Base-by-base conservation (phyloP, 148 eudicot genomes). In the Pouteria glomerata region DNA sequence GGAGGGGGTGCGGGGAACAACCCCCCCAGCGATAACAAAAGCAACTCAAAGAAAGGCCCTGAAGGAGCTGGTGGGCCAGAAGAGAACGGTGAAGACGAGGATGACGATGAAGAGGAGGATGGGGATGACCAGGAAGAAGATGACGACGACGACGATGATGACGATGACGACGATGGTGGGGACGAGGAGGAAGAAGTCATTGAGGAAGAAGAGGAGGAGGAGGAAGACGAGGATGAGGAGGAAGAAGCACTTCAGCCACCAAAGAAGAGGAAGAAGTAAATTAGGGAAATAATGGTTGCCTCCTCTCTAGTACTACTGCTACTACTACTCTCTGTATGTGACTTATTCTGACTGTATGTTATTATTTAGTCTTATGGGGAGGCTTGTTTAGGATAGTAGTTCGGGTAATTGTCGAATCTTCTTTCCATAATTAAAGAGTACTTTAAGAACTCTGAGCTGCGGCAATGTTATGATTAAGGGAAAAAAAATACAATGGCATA, bases 231-330 rank as follows among this genome's bases (percentile, higher is more conserved):
- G 1, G 80, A 77, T 0, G 80, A 77, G 18, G 80, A 77, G 3
- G 81, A 78, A 21, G 74, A 78, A 45, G 77, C 66, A 44, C 70
- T 78, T 47, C 81, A 78, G 44, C 81, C 81, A n/a, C 81, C 81
- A 19, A 78, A 73, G 81, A 78, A 78, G 70, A 69, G 77, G 57
- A 78, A 68, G 81, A 78, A 78, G 74, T 78, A 51, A 69, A 41
- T 24, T 4, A 1, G 15, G 29, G 37, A 55, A 31, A 1, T 13
- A 2, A 13, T 14, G 15, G n/a, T 4, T 21, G 10, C 44, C 3
- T 19, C 26, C 7, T 24, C 29, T 0, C 7, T 1, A n/a, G n/a
- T n/a, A n/a, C n/a, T n/a, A n/a, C n/a, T n/a, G n/a, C n/a, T n/a
- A n/a, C n/a, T n/a, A n/a, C n/a, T n/a, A n/a, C n/a, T n/a, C n/a